These are phyloP conservation scores for Diplodia intermedia DNA, from an alignment of 2,329 filamentous ascomycete species.

Conservation along the genomic window DNA sequence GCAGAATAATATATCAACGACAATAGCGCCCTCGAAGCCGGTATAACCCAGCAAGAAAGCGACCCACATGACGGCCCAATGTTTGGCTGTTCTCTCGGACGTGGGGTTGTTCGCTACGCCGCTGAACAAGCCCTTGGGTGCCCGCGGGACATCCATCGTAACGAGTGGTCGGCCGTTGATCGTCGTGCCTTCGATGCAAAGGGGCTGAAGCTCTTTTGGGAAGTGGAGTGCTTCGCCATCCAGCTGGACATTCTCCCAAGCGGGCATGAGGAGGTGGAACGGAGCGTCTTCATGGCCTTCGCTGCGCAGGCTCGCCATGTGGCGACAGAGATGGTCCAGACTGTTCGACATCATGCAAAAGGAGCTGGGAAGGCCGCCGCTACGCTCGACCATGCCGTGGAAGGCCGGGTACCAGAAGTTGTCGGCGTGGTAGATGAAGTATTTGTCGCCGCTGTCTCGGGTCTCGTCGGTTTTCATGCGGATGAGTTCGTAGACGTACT, in stretches of 20 bases:
- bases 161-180: neutral
- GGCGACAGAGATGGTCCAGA: conserved; percentile 35
- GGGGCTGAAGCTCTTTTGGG: neutral
- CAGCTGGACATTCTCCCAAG: neutral
- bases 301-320: neutral
- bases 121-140: neutral
- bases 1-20: too few relatives aligned
- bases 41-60: neutral
- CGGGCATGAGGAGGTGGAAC: neutral
- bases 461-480: neutral
- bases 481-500: neutral
- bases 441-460: conserved; percentile 40
- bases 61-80: too few relatives aligned
- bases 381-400: conserved; percentile 47
- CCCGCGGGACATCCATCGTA: neutral
- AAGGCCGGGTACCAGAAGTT: conserved; percentile 54
- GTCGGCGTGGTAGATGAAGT: conserved; percentile 54
- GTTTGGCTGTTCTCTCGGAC: neutral
- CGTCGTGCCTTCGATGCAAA: neutral
- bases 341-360: conserved; percentile 53
- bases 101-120: neutral
- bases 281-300: neutral
- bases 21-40: too few relatives aligned
- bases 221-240: neutral
- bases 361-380: conserved; percentile 44